Percentiles rank a stretch among this genome's conserved stretches.
phyloP scores from a whole-genome alignment of 1,284 basidiomycete genomes.

The Mrakiaceae sp. region DNA sequence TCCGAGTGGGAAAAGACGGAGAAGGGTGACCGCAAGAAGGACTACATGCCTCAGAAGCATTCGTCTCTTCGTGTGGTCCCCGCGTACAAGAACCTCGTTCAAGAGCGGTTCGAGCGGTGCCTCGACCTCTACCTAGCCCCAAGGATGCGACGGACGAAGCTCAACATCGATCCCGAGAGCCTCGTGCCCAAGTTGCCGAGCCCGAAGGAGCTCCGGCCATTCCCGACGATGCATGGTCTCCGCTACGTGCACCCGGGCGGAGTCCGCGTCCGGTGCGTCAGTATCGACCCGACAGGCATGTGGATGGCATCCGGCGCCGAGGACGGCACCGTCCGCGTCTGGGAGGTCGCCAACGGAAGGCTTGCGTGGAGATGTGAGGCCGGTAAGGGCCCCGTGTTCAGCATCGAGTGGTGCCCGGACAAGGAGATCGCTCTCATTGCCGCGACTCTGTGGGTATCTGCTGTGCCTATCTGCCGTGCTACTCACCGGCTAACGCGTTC shows the following conservation, averaged over 20 bases:
- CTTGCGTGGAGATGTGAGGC: constrained; percentile 85
- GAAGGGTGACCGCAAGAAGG: constrained; percentile 79
- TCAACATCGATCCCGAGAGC: constrained; percentile 81
- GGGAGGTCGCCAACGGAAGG: constrained; percentile 87
- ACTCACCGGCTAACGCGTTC: background rate
- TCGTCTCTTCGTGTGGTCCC: constrained; percentile 77
- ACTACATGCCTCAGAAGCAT: constrained; percentile 84
- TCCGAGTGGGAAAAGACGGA: constrained; percentile 76
- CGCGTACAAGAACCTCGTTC: constrained; percentile 82
- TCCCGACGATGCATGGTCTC: constrained; percentile 77
- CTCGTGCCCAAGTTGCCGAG: constrained; percentile 93
- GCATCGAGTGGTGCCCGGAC: constrained; percentile 89
- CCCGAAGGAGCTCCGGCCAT: constrained; percentile 82
- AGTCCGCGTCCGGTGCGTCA: constrained; percentile 60
- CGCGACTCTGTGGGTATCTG: constrained; percentile 57
- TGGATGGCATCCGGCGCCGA: constrained; percentile 94
- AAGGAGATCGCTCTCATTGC: constrained; percentile 70
- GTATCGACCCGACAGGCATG: constrained; percentile 73
- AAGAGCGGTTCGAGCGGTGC: constrained; percentile 87
- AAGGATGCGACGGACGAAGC: constrained; percentile 70
- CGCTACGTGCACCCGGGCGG: constrained; percentile 51
- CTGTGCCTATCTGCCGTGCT: background rate
- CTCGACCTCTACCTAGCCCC: constrained; percentile 96
- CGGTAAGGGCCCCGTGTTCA: constrained; percentile 59
- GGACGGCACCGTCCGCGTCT: constrained; percentile 71